Base-by-base conservation (phyloP, 306 rosid species). In the Cucumis cinereus region DNA sequence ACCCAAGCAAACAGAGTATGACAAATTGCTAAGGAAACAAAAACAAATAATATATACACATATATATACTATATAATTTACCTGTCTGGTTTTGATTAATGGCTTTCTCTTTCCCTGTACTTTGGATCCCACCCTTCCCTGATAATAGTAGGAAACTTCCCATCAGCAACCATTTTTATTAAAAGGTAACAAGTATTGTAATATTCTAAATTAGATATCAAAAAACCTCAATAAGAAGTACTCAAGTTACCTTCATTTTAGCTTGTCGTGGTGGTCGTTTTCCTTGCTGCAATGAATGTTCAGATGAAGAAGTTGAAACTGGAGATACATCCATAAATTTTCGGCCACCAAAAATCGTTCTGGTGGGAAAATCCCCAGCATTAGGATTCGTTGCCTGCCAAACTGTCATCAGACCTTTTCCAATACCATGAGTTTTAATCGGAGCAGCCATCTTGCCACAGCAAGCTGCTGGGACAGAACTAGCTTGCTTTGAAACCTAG, bases 321-420 rank as follows among this genome's bases (percentile, higher is more conserved):
- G 38, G 22, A 74, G 82, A 66, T 70, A 57, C 50, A 74, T 57
- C 50, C 53, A 78, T 59, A 55, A 47, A 81, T 62, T 82, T 85
- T 15, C 56, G 70, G 59, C 83, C 78, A 26, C 82, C 85, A 77
- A 85, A 83, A 67, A 82, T 86, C 69, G 82, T 78, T 53, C 85
- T 82, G 73, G 83, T 22, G 24, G 94, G 97, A 79, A 87, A 74
- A 76, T 83, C 85, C 76, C 86, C 79, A 30, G 84, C 87, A 76
- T 88, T 82, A 77, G 91, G 98, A 82, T 89, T 89, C 30, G 96
- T 88, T 70, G 89, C 93, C 88, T 84, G 87, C 98, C 99, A 94
- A 71, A 82, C 93, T 49, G 98, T 90, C 99, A 94, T 94, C 86
- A 94, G 83, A 81, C 99, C 98, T 85, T 94, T 94, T 79, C 99